phyloP scores from a whole-genome alignment of 306 rosid species.

The Corylus americana region DNA sequence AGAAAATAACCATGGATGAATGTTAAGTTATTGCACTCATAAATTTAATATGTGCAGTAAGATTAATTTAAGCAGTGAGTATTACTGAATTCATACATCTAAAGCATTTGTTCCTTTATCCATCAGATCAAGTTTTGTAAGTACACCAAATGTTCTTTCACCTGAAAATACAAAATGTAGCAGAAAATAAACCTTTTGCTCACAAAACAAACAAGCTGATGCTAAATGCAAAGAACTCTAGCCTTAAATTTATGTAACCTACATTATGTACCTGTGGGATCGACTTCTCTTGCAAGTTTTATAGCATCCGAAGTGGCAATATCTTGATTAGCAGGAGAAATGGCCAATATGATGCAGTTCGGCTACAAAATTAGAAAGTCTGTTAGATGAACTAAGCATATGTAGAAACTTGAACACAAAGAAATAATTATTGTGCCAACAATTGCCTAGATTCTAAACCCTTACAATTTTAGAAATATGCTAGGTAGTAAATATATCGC shows the following conservation, averaged over 20 bases:
- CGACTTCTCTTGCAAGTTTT: conserved; percentile 90
- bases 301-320: conserved; percentile 96
- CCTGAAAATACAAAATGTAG: conserved; percentile 52
- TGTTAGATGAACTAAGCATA: conserved; percentile 31
- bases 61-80: not conserved
- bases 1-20: conserved; percentile 24
- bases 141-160: conserved; percentile 94
- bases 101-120: conserved; percentile 95
- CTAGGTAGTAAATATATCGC: not conserved
- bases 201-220: not conserved
- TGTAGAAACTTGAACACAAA: not conserved
- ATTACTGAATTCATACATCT: conserved; percentile 59
- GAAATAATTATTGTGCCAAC: conserved; percentile 1
- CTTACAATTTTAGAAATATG: not conserved
- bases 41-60: not conserved
- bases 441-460: not conserved
- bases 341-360: conserved; percentile 86
- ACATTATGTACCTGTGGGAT: conserved; percentile 66
- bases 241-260: conserved; percentile 15
- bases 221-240: conserved; percentile 13
- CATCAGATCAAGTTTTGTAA: conserved; percentile 93
- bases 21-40: not conserved
- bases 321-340: conserved; percentile 98
- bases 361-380: conserved; percentile 65
- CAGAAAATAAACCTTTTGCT: conserved; percentile 8